Evolutionary conservation across 176 grass and related monocot genomes (phyloP).

Genomic region (Cenchrus purpureus): DNA sequence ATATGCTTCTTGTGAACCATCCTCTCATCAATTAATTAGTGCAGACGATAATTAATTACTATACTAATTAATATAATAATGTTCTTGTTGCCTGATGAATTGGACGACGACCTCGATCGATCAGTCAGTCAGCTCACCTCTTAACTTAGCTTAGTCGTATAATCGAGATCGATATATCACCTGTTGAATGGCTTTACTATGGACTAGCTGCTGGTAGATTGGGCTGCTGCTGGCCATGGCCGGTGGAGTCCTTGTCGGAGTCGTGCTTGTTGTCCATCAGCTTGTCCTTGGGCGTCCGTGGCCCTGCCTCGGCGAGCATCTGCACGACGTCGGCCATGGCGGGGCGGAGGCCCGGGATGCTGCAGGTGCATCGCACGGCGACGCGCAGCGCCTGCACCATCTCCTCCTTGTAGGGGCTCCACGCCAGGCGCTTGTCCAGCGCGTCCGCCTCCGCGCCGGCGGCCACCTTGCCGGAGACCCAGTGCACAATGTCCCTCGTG

Average conservation of each 20-base stretch:
- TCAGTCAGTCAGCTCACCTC: neutral
- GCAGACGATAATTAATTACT: too few relatives aligned
- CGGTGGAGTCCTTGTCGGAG: neutral
- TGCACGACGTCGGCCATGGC: slow-evolving; percentile 97
- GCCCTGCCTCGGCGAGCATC: slow-evolving; percentile 70
- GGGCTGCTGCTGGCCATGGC: neutral
- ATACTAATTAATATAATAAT: neutral
- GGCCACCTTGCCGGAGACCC: slow-evolving; percentile 74
- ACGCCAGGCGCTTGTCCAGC: slow-evolving; percentile 66
- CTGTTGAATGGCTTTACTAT: neutral
- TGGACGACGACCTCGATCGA: neutral
- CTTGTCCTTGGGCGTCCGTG: slow-evolving; percentile 45
- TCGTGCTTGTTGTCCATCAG: neutral
- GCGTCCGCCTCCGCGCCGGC: slow-evolving; percentile 50
- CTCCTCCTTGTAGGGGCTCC: slow-evolving; percentile 84
- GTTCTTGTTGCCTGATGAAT: slow-evolving; percentile 4
- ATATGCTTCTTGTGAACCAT: neutral
- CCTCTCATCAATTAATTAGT: neutral
- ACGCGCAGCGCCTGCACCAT: slow-evolving; percentile 79
- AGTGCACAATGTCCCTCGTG: slow-evolving; percentile 82
- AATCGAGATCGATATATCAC: neutral
- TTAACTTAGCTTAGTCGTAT: neutral
- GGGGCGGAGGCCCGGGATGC: slow-evolving; percentile 62
- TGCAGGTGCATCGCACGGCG: slow-evolving; percentile 83
- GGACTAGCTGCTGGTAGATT: too few relatives aligned